Evolutionary conservation across 2,329 filamentous ascomycete species (phyloP).

Genomic region (Bipolaris gigantea): DNA sequence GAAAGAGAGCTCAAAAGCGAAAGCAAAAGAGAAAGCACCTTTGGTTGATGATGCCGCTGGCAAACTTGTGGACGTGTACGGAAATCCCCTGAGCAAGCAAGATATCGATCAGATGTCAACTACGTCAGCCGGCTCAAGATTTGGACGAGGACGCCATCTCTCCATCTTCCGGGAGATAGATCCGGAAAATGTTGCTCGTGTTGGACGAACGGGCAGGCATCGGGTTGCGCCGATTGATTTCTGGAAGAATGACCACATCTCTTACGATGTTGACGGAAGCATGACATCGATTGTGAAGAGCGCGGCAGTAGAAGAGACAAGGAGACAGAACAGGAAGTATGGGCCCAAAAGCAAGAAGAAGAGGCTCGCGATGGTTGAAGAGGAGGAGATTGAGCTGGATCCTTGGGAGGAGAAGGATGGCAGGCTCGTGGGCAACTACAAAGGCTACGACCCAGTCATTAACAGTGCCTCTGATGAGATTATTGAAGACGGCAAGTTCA

Average conservation of each 20-base stretch:
- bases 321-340: constrained; percentile 39
- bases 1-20: constrained; percentile 10
- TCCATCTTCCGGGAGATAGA: constrained; percentile 41
- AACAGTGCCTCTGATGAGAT: constrained; percentile 60
- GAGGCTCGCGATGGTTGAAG: constrained; percentile 47
- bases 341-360: constrained; percentile 34
- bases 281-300: constrained; percentile 79
- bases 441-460: constrained; percentile 64
- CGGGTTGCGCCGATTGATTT: constrained; percentile 78
- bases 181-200: constrained; percentile 30
- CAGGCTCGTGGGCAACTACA: constrained; percentile 64
- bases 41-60: constrained; percentile 24
- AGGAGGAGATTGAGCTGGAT: constrained; percentile 61
- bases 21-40: constrained; percentile 8
- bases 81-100: constrained; percentile 37
- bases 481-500: constrained; percentile 45
- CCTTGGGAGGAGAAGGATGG: constrained; percentile 71
- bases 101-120: constrained; percentile 41
- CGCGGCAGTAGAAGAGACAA: constrained; percentile 58
- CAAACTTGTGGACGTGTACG: constrained; percentile 36
- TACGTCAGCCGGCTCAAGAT: constrained; percentile 36
- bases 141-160: constrained; percentile 39
- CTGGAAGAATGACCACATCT: constrained; percentile 82
- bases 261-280: constrained; percentile 67
- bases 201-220: constrained; percentile 70